A percentile compares a stretch with the other conserved stretches of the same genome.
These are phyloP conservation scores for Claviceps quebecensis DNA, from an alignment of 2,329 filamentous ascomycete species.

Conservation along the genomic window DNA sequence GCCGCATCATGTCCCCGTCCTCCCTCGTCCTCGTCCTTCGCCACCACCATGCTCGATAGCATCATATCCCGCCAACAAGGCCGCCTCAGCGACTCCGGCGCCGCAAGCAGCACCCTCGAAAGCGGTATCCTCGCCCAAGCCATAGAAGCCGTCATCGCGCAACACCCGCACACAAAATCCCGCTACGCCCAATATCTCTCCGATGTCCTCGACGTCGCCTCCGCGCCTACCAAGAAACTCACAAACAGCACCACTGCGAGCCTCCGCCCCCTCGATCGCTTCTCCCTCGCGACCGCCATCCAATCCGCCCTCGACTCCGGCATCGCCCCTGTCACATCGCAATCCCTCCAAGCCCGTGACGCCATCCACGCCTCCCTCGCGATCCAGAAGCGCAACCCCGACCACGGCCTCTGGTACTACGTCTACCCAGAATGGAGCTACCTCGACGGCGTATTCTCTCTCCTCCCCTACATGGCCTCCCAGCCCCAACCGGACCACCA, in stretches of 20 bases:
- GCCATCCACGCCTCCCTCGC: slow-evolving; percentile 11
- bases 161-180: slow-evolving; percentile 6
- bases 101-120: slow-evolving; percentile 11
- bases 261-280: slow-evolving; percentile 11
- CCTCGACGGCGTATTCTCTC: slow-evolving; percentile 38
- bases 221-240: slow-evolving; percentile 1
- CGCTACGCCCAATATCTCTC: slow-evolving; percentile 7
- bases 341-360: slow-evolving; percentile 1
- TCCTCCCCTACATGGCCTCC: slow-evolving; percentile 25
- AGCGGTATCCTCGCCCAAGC: slow-evolving; percentile 11
- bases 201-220: slow-evolving; percentile 8
- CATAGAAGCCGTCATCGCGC: slow-evolving; percentile 7
- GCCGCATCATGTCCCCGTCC: not conserved
- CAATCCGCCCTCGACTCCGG: slow-evolving; percentile 2
- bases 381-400: slow-evolving; percentile 16
- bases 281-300: slow-evolving; percentile 11
- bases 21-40: too few relatives aligned
- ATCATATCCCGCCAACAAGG: slow-evolving; percentile 12
- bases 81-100: slow-evolving; percentile 9
- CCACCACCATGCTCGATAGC: slow-evolving; percentile 12
- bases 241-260: slow-evolving; percentile 7
- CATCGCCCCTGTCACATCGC: slow-evolving; percentile 3
- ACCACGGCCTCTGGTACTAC: slow-evolving; percentile 24
- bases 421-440: slow-evolving; percentile 38
- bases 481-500: slow-evolving; percentile 6